Percentiles rank a stretch among this genome's conserved stretches.
Evolutionary conservation across 2,329 filamentous ascomycete genomes (phyloP).

Genomic region (Canariomyces notabilis): DNA sequence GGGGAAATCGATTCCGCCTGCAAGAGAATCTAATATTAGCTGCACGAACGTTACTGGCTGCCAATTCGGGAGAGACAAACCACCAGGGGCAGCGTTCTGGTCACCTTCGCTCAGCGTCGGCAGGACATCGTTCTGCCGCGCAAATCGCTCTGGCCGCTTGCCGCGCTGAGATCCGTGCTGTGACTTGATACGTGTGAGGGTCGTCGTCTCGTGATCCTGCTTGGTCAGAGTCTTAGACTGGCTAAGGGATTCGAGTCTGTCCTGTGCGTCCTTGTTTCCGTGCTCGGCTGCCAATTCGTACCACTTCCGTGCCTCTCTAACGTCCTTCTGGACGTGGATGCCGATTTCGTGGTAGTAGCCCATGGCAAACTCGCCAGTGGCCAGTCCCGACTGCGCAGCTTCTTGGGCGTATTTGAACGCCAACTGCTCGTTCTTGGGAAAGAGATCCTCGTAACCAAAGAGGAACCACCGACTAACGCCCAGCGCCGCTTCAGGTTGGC

Average conservation of each 20-base stretch:
- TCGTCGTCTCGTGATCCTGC: slow-evolving; percentile 87
- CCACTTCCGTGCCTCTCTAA: slow-evolving; percentile 80
- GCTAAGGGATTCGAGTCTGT: slow-evolving; percentile 76
- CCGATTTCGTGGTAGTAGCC: slow-evolving; percentile 98
- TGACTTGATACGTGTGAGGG: slow-evolving; percentile 81
- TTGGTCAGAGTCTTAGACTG: slow-evolving; percentile 81
- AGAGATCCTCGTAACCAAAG: slow-evolving; percentile 86
- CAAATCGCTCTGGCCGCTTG: slow-evolving; percentile 55
- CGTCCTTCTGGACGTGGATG: slow-evolving; percentile 79
- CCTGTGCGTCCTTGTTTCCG: slow-evolving; percentile 83
- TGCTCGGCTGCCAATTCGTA: slow-evolving; percentile 85
- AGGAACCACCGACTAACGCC: slow-evolving; percentile 98
- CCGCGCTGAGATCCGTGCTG: slow-evolving; percentile 66
- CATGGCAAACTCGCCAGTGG: slow-evolving; percentile 92
- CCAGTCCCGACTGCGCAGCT: slow-evolving; percentile 73
- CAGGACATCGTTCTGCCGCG: slow-evolving; percentile 42
- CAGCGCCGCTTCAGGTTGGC: slow-evolving; percentile 88
- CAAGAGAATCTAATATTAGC: slow-evolving; percentile 35
- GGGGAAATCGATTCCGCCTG: slow-evolving; percentile 41
- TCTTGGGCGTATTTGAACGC: slow-evolving; percentile 88
- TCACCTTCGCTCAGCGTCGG: slow-evolving; percentile 44
- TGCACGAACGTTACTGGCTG: slow-evolving; percentile 31
- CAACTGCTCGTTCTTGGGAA: slow-evolving; percentile 91
- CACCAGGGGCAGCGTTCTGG: slow-evolving; percentile 26
- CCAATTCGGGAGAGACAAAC: neutral